phyloP scores from a whole-genome alignment of 164 flowering plant genomes.

The Umbilicus rupestris region DNA sequence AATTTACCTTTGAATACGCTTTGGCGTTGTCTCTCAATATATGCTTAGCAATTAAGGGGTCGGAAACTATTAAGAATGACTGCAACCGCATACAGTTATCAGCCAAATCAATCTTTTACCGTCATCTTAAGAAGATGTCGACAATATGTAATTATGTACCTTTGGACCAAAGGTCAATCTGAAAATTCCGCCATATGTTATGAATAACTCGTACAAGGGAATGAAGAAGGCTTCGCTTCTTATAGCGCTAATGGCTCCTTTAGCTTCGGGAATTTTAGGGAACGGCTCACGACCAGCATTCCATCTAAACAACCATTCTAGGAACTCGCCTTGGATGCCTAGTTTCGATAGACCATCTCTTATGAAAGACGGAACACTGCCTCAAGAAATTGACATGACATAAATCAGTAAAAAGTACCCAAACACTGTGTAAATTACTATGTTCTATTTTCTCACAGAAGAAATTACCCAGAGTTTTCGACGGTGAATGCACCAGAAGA shows the following conservation, averaged over 20 bases:
- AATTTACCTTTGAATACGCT: constrained; percentile 80
- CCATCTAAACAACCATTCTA: constrained; percentile 39
- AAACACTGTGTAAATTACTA: not conserved
- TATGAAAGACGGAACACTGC: constrained; percentile 41
- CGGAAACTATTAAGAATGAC: constrained; percentile 93
- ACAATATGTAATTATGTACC: constrained; percentile 41
- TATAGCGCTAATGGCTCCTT: constrained; percentile 57
- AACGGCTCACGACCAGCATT: constrained; percentile 18
- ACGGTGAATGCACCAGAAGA: constrained; percentile 93
- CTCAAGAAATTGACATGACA: constrained; percentile 10
- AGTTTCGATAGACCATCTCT: constrained; percentile 39
- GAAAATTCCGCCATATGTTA: constrained; percentile 87
- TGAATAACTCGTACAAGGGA: constrained; percentile 78
- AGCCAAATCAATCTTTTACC: not conserved
- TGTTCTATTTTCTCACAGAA: too few species aligned
- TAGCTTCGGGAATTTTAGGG: constrained; percentile 67
- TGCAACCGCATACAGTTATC: constrained; percentile 29
- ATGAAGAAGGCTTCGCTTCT: constrained; percentile 73
- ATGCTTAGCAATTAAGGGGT: constrained; percentile 85
- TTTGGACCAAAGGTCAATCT: constrained; percentile 88
- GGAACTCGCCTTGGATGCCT: constrained; percentile 43
- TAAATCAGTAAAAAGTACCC: not conserved
- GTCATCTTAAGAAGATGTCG: not conserved
- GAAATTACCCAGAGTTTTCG: constrained; percentile 46
- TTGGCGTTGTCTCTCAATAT: constrained; percentile 80